These are phyloP conservation scores for Medicago arabica DNA, from an alignment of 306 rosid species.

Conservation along the genomic window DNA sequence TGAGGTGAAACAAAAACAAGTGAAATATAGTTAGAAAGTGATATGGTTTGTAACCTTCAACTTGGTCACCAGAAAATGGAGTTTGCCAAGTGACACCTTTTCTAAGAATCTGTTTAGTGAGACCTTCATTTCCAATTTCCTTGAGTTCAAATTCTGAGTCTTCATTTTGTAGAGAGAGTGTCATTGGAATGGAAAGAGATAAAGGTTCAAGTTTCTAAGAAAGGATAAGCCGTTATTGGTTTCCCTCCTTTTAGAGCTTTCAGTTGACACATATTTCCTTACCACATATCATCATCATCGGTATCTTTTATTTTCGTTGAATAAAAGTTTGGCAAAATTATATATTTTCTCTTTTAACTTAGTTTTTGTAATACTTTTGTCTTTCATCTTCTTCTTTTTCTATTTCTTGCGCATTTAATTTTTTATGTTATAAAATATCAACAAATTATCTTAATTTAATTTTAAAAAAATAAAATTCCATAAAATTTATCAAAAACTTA, in stretches of 20 bases:
- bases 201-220: conserved; percentile 29
- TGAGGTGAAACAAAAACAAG: neutral
- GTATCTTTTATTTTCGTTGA: too few relatives aligned
- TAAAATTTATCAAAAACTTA: too few relatives aligned
- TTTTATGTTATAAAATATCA: too few relatives aligned
- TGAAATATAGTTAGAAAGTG: neutral
- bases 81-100: conserved; percentile 68
- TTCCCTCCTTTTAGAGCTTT: conserved; percentile 58
- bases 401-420: too few relatives aligned
- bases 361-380: too few relatives aligned
- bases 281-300: too few relatives aligned
- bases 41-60: conserved; percentile 47
- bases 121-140: conserved; percentile 64
- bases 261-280: conserved; percentile 15
- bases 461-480: too few relatives aligned
- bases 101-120: conserved; percentile 56
- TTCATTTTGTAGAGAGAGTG: conserved; percentile 41
- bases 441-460: too few relatives aligned
- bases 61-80: conserved; percentile 69
- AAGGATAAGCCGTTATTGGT: conserved; percentile 72
- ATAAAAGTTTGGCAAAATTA: too few relatives aligned
- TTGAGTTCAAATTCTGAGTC: conserved; percentile 25
- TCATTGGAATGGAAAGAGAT: conserved; percentile 45
- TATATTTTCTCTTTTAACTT: too few relatives aligned
- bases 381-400: too few relatives aligned